These are phyloP conservation scores for Cutaneotrichosporon sp. DNA, from an alignment of 1,284 basidiomycete species.

Conservation along the genomic window DNA sequence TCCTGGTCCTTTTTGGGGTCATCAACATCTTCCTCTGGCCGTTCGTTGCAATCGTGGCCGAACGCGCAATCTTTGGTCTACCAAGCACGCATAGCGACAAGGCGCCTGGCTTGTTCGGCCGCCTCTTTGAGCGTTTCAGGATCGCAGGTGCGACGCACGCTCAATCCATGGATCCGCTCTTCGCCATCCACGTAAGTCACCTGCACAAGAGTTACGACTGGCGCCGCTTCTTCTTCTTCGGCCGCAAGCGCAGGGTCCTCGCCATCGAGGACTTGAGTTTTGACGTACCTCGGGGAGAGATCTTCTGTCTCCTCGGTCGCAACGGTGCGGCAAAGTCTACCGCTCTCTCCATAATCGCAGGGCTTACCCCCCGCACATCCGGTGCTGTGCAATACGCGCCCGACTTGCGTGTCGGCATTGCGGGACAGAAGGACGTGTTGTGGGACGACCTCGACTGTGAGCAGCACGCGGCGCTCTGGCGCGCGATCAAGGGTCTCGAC, in stretches of 20 bases:
- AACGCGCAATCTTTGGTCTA: conserved; percentile 63
- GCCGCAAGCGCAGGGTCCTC: conserved; percentile 55
- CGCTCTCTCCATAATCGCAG: conserved; percentile 64
- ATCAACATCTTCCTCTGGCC: conserved; percentile 73
- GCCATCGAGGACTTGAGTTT: conserved; percentile 66
- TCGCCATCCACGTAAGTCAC: conserved; percentile 31
- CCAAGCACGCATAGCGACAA: conserved; percentile 22
- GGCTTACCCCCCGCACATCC: conserved; percentile 61
- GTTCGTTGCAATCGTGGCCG: conserved; percentile 61
- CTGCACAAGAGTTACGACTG: conserved; percentile 34
- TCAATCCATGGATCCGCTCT: conserved; percentile 12
- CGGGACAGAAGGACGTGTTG: conserved; percentile 78
- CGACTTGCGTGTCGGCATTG: conserved; percentile 62
- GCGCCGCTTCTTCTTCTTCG: conserved; percentile 29
- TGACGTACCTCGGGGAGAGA: conserved; percentile 66
- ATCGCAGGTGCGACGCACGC: background rate
- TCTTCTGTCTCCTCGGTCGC: conserved; percentile 68
- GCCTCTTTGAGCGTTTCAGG: background rate
- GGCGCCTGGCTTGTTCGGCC: conserved; percentile 1
- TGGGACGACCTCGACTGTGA: conserved; percentile 72
- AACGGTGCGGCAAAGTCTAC: conserved; percentile 76
- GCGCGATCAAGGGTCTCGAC: conserved; percentile 63
- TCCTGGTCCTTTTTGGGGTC: conserved; percentile 63
- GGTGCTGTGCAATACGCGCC: conserved; percentile 63
- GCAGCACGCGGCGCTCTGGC: conserved; percentile 72